Conservation (phyloP, 768 basidiomycete species). For the Boletus speciosus region DNA sequence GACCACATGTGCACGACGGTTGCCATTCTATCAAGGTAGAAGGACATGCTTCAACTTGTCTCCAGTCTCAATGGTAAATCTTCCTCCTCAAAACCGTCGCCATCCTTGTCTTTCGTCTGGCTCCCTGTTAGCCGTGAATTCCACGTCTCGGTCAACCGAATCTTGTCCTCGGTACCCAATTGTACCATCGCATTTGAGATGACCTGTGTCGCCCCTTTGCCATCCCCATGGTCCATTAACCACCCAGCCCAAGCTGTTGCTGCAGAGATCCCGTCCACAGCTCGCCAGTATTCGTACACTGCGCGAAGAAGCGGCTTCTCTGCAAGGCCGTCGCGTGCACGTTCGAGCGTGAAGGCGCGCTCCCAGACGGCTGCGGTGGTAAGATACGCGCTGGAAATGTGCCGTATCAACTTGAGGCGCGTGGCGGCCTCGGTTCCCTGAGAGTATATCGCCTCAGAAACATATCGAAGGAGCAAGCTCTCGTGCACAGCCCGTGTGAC, state of each 20-base stretch:
- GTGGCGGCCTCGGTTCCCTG: slow-evolving; percentile 14
- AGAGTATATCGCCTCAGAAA: slow-evolving; percentile 30
- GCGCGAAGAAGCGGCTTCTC: slow-evolving; percentile 18
- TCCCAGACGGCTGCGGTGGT: slow-evolving; percentile 45
- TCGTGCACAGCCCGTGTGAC: slow-evolving; percentile 42
- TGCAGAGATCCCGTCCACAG: slow-evolving; percentile 36
- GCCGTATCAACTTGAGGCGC: slow-evolving; percentile 34
- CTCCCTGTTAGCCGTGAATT: slow-evolving; percentile 15
- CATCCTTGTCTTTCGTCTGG: slow-evolving; percentile 10
- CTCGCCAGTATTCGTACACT: slow-evolving; percentile 45
- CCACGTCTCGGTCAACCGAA: slow-evolving; percentile 38
- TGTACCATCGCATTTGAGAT: slow-evolving; percentile 33
- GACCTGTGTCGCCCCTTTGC: slow-evolving; percentile 38
- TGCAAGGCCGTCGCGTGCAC: slow-evolving; percentile 11
- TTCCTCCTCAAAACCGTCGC: slow-evolving; percentile 8
- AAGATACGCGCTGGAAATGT: slow-evolving; percentile 41
- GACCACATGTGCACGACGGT: background rate
- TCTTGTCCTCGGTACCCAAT: slow-evolving; percentile 27
- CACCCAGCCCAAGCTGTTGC: slow-evolving; percentile 45
- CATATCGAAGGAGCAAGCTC: slow-evolving; percentile 45
- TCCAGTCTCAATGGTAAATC: slow-evolving; percentile 16
- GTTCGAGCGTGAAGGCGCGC: slow-evolving; percentile 36
- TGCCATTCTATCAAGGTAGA: background rate
- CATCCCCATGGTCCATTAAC: slow-evolving; percentile 40
- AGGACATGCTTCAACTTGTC: background rate